A percentile compares a stretch with the other conserved stretches of the same genome.
phyloP scores from a whole-genome alignment of 305 asterid genomes.

The Fraxinus floribunda region DNA sequence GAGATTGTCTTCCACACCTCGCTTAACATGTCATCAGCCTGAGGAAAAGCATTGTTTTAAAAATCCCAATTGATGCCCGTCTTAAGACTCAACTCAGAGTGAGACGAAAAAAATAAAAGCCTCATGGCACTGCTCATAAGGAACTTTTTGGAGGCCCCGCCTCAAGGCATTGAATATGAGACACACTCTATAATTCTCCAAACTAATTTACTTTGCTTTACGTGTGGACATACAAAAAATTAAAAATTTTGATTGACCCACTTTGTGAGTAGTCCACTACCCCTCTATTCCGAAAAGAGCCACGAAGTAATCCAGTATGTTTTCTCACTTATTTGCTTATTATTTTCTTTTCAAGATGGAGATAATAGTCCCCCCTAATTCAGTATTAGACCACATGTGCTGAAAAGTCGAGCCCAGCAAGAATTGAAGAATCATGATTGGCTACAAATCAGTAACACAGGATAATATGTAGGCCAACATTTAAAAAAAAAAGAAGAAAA shows the following conservation, averaged over 20 bases:
- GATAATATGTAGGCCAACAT: background rate
- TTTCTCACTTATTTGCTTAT: background rate
- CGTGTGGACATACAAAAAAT: background rate
- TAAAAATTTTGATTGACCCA: background rate
- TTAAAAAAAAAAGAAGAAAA: background rate
- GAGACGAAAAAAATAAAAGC: background rate
- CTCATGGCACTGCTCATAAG: background rate
- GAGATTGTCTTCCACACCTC: background rate
- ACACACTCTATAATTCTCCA: background rate
- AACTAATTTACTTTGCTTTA: background rate
- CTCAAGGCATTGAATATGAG: background rate
- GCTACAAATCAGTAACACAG: background rate
- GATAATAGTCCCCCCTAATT: background rate
- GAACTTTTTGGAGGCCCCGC: background rate
- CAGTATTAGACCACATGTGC: background rate
- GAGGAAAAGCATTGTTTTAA: background rate
- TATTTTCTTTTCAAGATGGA: background rate
- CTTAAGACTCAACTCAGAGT: background rate
- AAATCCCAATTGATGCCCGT: background rate
- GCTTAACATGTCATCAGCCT: background rate
- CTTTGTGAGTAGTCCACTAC: background rate
- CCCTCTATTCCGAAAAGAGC: background rate
- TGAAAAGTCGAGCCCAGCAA: background rate
- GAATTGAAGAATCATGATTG: background rate
- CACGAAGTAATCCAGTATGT: background rate